Percentiles rank a stretch among this genome's conserved stretches.
Conservation (phyloP, 2,329 filamentous ascomycete species). For the Diplodia corticola region DNA sequence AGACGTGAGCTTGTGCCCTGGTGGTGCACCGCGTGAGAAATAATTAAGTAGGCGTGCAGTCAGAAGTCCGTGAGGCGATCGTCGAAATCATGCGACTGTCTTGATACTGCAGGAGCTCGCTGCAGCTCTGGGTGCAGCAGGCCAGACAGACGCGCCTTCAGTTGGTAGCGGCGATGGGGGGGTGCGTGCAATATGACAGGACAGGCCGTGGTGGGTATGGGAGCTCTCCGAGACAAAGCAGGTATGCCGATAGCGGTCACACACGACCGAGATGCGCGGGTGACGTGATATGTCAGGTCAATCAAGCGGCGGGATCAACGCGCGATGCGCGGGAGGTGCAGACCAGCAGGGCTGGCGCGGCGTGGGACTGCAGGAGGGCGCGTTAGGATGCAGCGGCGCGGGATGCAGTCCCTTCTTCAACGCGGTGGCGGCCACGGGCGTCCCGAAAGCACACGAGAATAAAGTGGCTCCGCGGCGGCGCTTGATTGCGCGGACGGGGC, state of each 20-base stretch:
- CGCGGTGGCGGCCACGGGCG: not conserved
- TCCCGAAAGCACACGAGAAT: constrained; percentile 20
- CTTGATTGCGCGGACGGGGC: constrained; percentile 17
- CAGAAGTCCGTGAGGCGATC: constrained; percentile 21
- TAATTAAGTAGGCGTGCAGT: constrained; percentile 23
- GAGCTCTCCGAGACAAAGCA: constrained; percentile 29
- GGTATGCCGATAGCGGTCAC: constrained; percentile 30
- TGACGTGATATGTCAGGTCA: constrained; percentile 28
- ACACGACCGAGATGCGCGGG: constrained; percentile 26
- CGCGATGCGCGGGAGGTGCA: constrained; percentile 14
- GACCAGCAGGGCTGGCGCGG: not conserved
- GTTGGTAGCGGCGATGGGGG: constrained; percentile 5
- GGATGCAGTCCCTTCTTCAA: constrained; percentile 12
- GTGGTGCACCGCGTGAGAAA: constrained; percentile 9
- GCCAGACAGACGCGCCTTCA: constrained; percentile 13
- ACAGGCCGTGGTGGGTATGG: constrained; percentile 18
- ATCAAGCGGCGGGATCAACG: constrained; percentile 20
- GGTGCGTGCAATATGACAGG: constrained; percentile 21
- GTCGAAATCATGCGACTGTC: constrained; percentile 23
- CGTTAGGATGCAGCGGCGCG: not conserved
- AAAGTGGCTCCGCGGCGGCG: constrained; percentile 19
- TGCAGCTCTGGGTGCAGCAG: constrained; percentile 20
- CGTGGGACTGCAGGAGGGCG: not conserved
- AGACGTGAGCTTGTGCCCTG: not conserved
- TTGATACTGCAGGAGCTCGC: constrained; percentile 19